Base-by-base conservation (phyloP, 2,329 filamentous ascomycete species). In the Ophiocordyceps polyrhachis-furcata region DNA sequence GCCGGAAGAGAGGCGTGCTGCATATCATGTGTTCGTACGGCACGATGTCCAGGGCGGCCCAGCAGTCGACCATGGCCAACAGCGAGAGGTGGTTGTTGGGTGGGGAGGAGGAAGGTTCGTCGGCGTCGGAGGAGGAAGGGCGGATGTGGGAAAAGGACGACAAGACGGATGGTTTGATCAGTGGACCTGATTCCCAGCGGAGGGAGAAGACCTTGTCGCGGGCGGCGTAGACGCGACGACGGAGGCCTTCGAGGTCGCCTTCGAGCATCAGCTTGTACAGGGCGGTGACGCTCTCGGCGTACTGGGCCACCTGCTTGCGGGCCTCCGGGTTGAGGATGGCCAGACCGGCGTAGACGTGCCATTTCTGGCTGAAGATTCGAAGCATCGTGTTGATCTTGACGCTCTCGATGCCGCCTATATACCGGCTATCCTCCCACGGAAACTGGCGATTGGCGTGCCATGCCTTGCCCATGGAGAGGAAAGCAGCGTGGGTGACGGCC, bases 21-120 rank as follows among this genome's bases (percentile, higher is more conserved):
- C 91, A 98, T 53, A 98, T 93, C 88, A 98, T 98, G 68, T 98
- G 93, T 63, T 98, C 89, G 62, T 98, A 98, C 1, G 91, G 91
- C 42, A 93, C 83, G 55, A 95, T 98, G 31, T 79, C 83, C 41
- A 96, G 73, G 52, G 85, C 84, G 58, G 84, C 91, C 91, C 91
- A 98, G 65, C 89, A 96, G 66, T 98, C 91, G 40, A 96, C 93
- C 76, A 98, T 98, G 42, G 88, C 91, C 41, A 98, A 72, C 46
- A 98, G 70, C 58, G 81, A 88, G 28, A 98, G 73, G 62, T 98
- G 93, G 59, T 91, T 98, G 65, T 98, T 98, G 44, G 82, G 85
- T 19, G 85, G 74, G 54, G 47, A 57, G 53, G 51, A 63, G n/a
- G 35, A 17, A 12, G 35, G 5, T 8, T 38, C 35, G n/a, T 38